Conservation (phyloP, 2,329 filamentous ascomycete species). For the Fusarium sp. region DNA sequence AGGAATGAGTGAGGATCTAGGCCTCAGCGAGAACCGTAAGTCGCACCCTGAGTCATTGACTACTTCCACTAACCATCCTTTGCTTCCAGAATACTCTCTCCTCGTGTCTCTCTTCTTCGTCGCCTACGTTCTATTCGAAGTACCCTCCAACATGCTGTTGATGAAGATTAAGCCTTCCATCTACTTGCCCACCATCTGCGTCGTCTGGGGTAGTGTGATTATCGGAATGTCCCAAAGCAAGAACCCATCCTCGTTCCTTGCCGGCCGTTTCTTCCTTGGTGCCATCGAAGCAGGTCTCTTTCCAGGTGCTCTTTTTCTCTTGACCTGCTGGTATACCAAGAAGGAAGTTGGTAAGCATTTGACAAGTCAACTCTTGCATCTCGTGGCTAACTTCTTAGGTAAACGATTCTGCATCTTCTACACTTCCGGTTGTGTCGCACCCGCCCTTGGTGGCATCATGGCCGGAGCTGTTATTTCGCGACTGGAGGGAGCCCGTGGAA, state of each 20-base stretch:
- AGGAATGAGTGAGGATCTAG: constrained; percentile 25
- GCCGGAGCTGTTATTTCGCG: constrained; percentile 24
- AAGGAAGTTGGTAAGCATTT: constrained; percentile 28
- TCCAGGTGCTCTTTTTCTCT: constrained; percentile 58
- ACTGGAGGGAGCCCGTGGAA: constrained; percentile 19
- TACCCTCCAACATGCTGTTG: constrained; percentile 28
- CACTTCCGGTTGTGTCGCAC: constrained; percentile 19
- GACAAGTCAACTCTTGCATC: neutral
- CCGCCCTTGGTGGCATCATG: constrained; percentile 24
- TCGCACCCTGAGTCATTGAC: neutral
- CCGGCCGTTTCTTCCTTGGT: constrained; percentile 67
- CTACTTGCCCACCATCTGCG: constrained; percentile 22
- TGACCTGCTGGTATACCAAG: constrained; percentile 33
- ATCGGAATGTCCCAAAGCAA: constrained; percentile 26
- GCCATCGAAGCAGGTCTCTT: constrained; percentile 73
- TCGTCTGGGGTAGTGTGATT: constrained; percentile 26
- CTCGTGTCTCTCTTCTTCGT: constrained; percentile 31
- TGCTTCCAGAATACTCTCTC: constrained; percentile 25
- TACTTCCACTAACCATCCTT: too few species aligned
- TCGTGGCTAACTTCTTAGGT: constrained; percentile 1
- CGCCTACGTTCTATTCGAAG: constrained; percentile 24
- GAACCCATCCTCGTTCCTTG: constrained; percentile 26
- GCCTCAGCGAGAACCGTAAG: constrained; percentile 19
- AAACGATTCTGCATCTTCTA: constrained; percentile 31
- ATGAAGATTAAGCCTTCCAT: constrained; percentile 26